A percentile compares a stretch with the other conserved stretches of the same genome.
These are phyloP conservation scores for Laburnicola sp. DNA, from an alignment of 2,329 filamentous ascomycete species.

Conservation along the genomic window DNA sequence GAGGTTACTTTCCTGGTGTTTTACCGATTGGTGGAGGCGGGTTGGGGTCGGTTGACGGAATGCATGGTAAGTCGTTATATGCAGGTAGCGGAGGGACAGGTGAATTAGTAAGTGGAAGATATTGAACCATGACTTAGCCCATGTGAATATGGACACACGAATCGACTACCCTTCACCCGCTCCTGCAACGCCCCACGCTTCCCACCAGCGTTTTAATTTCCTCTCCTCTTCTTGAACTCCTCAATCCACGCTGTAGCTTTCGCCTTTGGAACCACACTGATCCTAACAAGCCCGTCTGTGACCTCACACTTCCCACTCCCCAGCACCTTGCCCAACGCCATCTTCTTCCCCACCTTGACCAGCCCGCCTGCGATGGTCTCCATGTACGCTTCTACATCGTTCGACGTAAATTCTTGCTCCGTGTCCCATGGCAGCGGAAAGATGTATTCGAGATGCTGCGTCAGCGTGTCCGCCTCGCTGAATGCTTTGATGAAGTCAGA, in stretches of 20 bases:
- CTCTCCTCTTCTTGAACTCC: conserved; percentile 76
- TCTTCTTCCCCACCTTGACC: conserved; percentile 87
- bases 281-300: conserved; percentile 78
- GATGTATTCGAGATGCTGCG: conserved; percentile 80
- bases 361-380: conserved; percentile 79
- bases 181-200: no score
- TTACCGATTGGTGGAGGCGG: no score
- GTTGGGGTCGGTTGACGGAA: no score
- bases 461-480: conserved; percentile 72
- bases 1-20: no score
- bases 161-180: no score
- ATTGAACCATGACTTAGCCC: no score
- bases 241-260: conserved; percentile 75
- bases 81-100: no score
- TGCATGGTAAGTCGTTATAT: no score
- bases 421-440: conserved; percentile 87
- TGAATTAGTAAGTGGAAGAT: no score
- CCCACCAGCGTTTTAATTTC: conserved; percentile 9
- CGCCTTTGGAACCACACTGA: conserved; percentile 77
- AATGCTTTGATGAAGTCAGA: conserved; percentile 91
- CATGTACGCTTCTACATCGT: conserved; percentile 81
- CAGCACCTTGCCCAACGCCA: conserved; percentile 74
- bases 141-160: no score
- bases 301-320: conserved; percentile 79
- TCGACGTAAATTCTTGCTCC: conserved; percentile 65